Conservation (phyloP, 192 early-diverging fungal species). For the Globomyces pollinis-pini region DNA sequence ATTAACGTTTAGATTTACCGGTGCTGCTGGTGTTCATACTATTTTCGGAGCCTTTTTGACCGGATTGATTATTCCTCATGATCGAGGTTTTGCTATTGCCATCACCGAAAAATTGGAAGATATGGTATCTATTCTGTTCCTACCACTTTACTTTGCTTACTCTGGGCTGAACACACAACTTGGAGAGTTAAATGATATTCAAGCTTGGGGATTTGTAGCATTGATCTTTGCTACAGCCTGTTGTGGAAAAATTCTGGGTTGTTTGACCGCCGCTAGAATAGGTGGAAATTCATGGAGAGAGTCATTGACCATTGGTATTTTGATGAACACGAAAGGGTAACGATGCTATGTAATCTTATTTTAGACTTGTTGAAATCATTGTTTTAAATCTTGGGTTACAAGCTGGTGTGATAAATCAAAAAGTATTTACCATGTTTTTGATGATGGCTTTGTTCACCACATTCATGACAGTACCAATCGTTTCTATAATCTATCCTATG, state of each 20-base stretch:
- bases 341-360: background rate
- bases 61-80: slow-evolving; percentile 82
- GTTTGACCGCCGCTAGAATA: slow-evolving; percentile 57
- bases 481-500: slow-evolving; percentile 64
- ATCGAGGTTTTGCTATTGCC: slow-evolving; percentile 74
- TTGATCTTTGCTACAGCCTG: slow-evolving; percentile 71
- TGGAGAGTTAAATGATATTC: slow-evolving; percentile 59
- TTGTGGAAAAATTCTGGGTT: slow-evolving; percentile 81
- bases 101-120: slow-evolving; percentile 93
- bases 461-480: slow-evolving; percentile 75
- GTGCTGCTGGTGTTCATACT: slow-evolving; percentile 80
- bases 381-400: slow-evolving; percentile 89
- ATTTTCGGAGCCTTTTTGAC: slow-evolving; percentile 91
- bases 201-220: slow-evolving; percentile 69
- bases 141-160: slow-evolving; percentile 90
- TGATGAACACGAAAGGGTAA: slow-evolving; percentile 93
- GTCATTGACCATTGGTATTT: slow-evolving; percentile 71
- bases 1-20: too few relatives aligned
- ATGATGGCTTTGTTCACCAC: slow-evolving; percentile 83
- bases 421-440: slow-evolving; percentile 66
- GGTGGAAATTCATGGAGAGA: slow-evolving; percentile 73
- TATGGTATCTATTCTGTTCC: slow-evolving; percentile 71
- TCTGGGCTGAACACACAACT: slow-evolving; percentile 88
- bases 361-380: slow-evolving; percentile 84
- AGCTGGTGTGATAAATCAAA: slow-evolving; percentile 70